Percentiles rank a stretch among this genome's conserved stretches.
Conservation (phyloP, 768 basidiomycete genomes). For the Chiua virens region DNA sequence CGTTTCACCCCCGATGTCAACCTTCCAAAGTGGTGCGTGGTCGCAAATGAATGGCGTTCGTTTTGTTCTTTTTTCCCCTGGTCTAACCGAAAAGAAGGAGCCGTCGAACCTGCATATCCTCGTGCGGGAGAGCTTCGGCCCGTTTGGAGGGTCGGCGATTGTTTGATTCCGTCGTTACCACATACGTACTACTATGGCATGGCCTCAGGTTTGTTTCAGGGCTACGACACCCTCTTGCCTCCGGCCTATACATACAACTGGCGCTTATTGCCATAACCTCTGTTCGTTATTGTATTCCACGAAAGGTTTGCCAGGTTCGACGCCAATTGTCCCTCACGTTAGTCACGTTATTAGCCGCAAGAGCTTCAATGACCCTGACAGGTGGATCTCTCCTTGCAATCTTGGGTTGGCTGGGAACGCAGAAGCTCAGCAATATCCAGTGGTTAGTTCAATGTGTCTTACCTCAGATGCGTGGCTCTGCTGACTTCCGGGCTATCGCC, state of each 20-base stretch:
- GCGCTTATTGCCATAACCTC: too few species aligned
- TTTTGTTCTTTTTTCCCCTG: not conserved
- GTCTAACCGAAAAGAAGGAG: conserved; percentile 10
- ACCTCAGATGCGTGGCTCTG: not conserved
- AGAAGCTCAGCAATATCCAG: not conserved
- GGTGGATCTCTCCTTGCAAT: not conserved
- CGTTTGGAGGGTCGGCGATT: conserved; percentile 18
- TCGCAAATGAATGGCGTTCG: too few species aligned
- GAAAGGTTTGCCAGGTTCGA: not conserved
- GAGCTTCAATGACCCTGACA: not conserved
- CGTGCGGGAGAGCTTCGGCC: too few species aligned
- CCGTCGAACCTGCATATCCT: not conserved
- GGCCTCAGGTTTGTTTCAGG: not conserved
- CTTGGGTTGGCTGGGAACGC: not conserved
- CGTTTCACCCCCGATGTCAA: conserved; percentile 20
- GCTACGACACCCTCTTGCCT: not conserved
- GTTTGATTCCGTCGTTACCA: conserved; percentile 18
- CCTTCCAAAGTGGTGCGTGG: conserved; percentile 4
- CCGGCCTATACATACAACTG: too few species aligned
- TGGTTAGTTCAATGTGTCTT: not conserved
- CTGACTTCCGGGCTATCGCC: not conserved
- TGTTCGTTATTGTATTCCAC: not conserved
- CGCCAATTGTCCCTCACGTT: conserved; percentile 6
- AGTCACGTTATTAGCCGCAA: not conserved
- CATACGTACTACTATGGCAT: not conserved